These are phyloP conservation scores for Fusarium anguioides DNA, from an alignment of 2,329 filamentous ascomycete species.

Conservation along the genomic window DNA sequence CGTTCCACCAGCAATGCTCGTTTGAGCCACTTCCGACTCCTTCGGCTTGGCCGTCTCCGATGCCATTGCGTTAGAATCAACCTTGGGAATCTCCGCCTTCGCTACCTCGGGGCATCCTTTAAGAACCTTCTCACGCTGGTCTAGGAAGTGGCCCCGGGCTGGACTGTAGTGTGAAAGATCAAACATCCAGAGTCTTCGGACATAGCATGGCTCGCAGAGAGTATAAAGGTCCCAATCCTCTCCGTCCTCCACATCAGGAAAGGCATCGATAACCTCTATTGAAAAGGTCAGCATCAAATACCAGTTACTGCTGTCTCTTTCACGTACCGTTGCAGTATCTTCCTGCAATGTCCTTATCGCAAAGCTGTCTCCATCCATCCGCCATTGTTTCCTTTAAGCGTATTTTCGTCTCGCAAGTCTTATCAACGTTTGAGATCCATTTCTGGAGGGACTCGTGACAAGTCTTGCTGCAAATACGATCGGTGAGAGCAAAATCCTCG, in stretches of 20 bases:
- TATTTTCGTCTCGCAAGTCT: background rate
- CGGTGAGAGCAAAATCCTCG: background rate
- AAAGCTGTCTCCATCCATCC: constrained; percentile 3
- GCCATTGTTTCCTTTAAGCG: background rate
- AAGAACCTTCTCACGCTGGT: background rate
- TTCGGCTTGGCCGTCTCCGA: background rate
- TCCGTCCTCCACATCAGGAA: background rate
- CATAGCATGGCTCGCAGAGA: constrained; percentile 14
- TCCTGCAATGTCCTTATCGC: constrained; percentile 7
- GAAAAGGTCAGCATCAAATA: rapidly evolving
- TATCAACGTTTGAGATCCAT: background rate
- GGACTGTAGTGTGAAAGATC: background rate
- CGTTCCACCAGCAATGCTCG: background rate
- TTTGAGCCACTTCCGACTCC: too few species aligned
- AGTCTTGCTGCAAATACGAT: background rate
- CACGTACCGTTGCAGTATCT: background rate
- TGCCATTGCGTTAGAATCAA: background rate
- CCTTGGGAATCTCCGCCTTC: background rate
- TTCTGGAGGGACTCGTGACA: background rate
- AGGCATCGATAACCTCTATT: background rate
- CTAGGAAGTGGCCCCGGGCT: too few species aligned
- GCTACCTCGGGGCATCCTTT: background rate
- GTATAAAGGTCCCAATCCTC: background rate
- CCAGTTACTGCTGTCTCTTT: rapidly evolving
- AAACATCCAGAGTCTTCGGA: constrained; percentile 11